Base-by-base conservation (phyloP, 2,329 filamentous ascomycete species). In the Elsinoe ampelina region DNA sequence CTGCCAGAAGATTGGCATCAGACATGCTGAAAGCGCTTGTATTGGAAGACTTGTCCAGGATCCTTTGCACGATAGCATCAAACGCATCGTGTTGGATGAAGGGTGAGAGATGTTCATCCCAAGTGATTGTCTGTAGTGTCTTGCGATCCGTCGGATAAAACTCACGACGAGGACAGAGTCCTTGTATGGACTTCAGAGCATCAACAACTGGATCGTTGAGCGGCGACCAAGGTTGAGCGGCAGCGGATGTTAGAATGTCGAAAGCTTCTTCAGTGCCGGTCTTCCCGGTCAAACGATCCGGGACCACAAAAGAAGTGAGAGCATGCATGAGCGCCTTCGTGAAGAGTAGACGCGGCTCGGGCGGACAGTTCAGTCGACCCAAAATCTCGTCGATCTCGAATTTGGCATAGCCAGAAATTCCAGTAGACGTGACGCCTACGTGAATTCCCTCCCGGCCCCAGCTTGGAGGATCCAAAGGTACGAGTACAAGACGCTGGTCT, bases 291-390 rank as follows among this genome's bases (percentile, higher is more conserved):
- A 87, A 71, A 0, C 72, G 67, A 62, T 87, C 84, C 0, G 80
- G 76, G 0, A 86, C 35, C 0, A 76, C 62, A 32, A 77, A 80
- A 0, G 83, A 83, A 0, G 84, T 87, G 3, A 76, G 67, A 0
- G 83, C 84, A 63, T 87, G 84, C 1, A 82, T 65, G 3, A 76
- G 66, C 0, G 81, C 82, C 61, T 83, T 85, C 1, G 70, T 70
- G 57, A 82, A 83, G 61, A 58, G 59, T 57, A 39, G 59, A 0
- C 82, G 67, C 0, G 83, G 66, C 0, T 65, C 64, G 0, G 80
- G 79, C 45, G 86, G 17, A 2, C 57, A 83, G 0, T 79, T 70
- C 0, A 82, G 72, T 36, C 81, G 84, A 2, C 78, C 74, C 0
- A 87, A 65, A 0, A 80, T 74, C 0, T 79, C 76, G 1, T 87